Evolutionary conservation across 176 grass and related monocot genomes (phyloP).

Genomic region (Pontederia paniculata): DNA sequence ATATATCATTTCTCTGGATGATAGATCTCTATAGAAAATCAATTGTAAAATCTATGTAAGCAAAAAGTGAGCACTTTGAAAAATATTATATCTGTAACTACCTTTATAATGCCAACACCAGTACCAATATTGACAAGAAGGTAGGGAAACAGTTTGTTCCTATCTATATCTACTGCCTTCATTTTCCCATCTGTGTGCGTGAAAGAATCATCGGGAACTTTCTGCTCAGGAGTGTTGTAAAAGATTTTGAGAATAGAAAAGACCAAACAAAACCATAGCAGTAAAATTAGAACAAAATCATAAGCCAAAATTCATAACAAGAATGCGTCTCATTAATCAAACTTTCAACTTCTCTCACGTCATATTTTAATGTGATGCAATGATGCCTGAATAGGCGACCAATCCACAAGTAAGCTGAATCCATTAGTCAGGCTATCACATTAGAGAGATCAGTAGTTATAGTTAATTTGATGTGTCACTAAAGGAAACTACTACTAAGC

Average conservation of each 20-base stretch:
- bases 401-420: no score
- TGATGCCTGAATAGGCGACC: no score
- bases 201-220: conserved; percentile 73
- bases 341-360: no score
- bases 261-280: neutral
- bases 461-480: no score
- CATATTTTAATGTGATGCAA: no score
- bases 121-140: conserved; percentile 96
- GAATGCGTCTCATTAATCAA: no score
- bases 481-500: no score
- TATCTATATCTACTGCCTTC: conserved; percentile 41
- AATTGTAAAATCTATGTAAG: neutral
- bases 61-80: neutral
- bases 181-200: conserved; percentile 81
- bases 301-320: no score
- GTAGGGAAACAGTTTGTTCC: conserved; percentile 77
- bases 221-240: conserved; percentile 37
- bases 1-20: conserved; percentile 26
- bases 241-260: neutral
- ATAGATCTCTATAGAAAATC: neutral
- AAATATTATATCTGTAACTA: conserved; percentile 24
- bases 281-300: no score
- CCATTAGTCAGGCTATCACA: no score
- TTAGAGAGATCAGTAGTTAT: no score
- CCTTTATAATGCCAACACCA: conserved; percentile 91